Conservation (phyloP, 306 rosid genomes). For the Acacia confusa region DNA sequence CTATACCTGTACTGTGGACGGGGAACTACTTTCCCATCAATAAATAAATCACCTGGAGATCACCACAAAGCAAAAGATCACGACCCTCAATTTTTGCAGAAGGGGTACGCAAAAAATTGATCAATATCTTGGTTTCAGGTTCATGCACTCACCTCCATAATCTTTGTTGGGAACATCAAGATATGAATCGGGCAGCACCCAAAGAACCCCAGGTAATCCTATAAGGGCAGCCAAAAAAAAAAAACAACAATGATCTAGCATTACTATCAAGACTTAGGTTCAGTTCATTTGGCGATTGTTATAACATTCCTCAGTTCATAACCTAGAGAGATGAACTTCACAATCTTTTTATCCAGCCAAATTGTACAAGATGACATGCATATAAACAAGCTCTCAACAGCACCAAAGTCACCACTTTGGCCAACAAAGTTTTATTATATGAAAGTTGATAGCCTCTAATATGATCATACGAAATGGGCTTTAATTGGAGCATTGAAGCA, state of each 20-base stretch:
- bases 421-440: background rate
- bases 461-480: background rate
- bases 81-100: background rate
- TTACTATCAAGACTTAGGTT: background rate
- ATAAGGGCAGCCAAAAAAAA: slow-evolving; percentile 5
- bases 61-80: background rate
- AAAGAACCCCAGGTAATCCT: slow-evolving; percentile 82
- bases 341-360: background rate
- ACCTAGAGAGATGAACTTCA: background rate
- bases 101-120: background rate
- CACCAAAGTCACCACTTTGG: background rate
- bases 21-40: slow-evolving; percentile 86
- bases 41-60: slow-evolving; percentile 73
- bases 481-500: no score
- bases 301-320: background rate
- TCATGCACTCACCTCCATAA: slow-evolving; percentile 70
- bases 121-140: background rate
- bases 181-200: slow-evolving; percentile 97
- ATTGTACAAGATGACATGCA: background rate
- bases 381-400: background rate
- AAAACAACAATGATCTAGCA: slow-evolving; percentile 8
- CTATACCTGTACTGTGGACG: slow-evolving; percentile 85
- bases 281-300: background rate
- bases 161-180: slow-evolving; percentile 95
- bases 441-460: background rate